phyloP scores from a whole-genome alignment of 768 basidiomycete species.

The Leucosporidium yakuticum region DNA sequence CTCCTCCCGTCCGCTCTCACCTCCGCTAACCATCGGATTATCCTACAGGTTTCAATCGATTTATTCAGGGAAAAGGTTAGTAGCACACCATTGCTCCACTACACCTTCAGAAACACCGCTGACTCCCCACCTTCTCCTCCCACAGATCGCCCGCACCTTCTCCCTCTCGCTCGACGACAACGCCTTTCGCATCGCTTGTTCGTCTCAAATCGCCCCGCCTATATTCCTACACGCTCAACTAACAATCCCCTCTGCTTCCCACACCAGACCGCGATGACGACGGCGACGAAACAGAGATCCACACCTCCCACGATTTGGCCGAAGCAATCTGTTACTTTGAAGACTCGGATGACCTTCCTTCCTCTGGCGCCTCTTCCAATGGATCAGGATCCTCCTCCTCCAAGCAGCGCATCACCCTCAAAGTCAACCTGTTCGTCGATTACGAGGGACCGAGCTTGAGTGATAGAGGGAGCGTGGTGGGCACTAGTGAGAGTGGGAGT shows the following conservation, averaged over 20 bases:
- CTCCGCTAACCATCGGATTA: no score
- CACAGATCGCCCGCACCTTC: slow-evolving; percentile 1
- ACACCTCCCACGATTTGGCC: neutral
- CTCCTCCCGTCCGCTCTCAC: neutral
- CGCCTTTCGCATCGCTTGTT: slow-evolving; percentile 1
- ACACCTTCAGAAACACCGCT: no score
- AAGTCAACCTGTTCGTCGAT: neutral
- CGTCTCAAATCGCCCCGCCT: neutral
- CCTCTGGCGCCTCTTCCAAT: neutral
- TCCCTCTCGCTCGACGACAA: slow-evolving; percentile 3
- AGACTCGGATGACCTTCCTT: neutral
- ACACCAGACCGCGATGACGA: neutral
- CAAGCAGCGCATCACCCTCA: neutral
- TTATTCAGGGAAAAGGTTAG: slow-evolving; percentile 2
- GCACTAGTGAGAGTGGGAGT: neutral
- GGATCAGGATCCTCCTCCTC: neutral
- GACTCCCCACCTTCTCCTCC: neutral
- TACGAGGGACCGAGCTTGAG: neutral
- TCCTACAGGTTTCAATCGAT: neutral
- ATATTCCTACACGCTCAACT: neutral
- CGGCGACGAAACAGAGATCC: neutral
- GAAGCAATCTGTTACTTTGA: slow-evolving; percentile 3
- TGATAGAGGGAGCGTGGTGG: neutral
- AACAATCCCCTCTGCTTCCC: no score
- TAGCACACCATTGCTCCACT: no score